Evolutionary conservation across 495 filamentous ascomycete species (phyloP).

Genomic region (Talaromyces wortmannii): DNA sequence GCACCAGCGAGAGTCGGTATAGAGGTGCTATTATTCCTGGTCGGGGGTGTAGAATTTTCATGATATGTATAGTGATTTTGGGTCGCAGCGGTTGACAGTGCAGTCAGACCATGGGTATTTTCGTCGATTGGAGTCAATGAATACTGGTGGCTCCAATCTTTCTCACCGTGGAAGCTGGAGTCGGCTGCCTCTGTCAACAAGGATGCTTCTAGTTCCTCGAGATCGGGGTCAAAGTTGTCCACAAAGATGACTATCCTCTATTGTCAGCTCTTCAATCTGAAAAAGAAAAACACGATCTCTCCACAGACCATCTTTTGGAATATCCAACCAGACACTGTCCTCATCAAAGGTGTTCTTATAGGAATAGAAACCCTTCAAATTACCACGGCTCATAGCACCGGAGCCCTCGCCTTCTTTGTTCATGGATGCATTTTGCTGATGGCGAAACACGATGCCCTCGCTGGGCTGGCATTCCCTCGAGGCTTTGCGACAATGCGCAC

Average conservation of each 20-base stretch:
- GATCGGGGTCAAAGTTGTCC: conserved; percentile 56
- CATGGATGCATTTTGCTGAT: conserved; percentile 71
- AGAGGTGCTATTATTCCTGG: background rate
- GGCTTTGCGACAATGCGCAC: conserved; percentile 54
- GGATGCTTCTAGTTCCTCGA: conserved; percentile 38
- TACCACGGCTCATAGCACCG: conserved; percentile 20
- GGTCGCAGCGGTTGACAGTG: conserved; percentile 50
- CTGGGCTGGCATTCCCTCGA: conserved; percentile 54
- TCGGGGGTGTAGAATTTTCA: background rate
- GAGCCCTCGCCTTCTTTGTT: conserved; percentile 39
- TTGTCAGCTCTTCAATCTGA: too few relatives aligned
- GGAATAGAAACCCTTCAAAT: conserved; percentile 58
- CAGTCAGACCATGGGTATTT: conserved; percentile 45
- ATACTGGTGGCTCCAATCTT: conserved; percentile 18
- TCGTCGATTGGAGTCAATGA: conserved; percentile 16
- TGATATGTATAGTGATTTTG: conserved; percentile 37
- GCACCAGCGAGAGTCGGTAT: background rate
- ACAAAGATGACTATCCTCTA: conserved; percentile 50
- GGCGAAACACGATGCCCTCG: conserved; percentile 59
- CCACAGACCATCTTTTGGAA: conserved; percentile 47
- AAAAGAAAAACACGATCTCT: too few relatives aligned
- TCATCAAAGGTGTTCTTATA: conserved; percentile 63
- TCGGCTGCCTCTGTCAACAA: conserved; percentile 9
- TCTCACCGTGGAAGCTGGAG: conserved; percentile 9
- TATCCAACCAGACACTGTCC: conserved; percentile 55